phyloP scores from a whole-genome alignment of 257 asterid genomes.

The Nemophila menziesii region DNA sequence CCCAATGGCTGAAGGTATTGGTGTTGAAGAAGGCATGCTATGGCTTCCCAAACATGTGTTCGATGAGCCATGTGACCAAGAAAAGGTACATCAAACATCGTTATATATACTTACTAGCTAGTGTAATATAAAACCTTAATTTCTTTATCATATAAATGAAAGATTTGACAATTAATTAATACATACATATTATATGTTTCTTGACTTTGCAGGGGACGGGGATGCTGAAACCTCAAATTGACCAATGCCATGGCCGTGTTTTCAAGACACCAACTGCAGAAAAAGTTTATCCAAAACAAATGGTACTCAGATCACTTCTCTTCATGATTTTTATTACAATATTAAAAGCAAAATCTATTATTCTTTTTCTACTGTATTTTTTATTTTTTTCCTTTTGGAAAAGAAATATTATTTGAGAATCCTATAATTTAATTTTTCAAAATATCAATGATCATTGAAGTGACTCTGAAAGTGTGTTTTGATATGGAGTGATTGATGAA shows the following conservation, averaged over 20 bases:
- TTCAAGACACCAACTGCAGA: constrained; percentile 3
- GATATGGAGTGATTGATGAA: no score
- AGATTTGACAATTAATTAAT: no score
- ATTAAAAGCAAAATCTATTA: no score
- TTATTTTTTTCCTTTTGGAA: no score
- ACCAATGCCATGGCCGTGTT: neutral
- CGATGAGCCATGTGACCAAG: constrained; percentile 7
- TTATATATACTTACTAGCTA: neutral
- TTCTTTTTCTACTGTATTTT: no score
- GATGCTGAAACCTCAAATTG: neutral
- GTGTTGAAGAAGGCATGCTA: constrained; percentile 25
- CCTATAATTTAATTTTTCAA: no score
- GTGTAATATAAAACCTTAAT: no score
- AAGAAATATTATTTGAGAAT: no score
- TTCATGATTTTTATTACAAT: neutral
- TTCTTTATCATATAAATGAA: no score
- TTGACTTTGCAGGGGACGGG: neutral
- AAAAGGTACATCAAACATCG: constrained; percentile 6
- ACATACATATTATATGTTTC: neutral
- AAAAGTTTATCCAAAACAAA: neutral
- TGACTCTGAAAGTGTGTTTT: no score
- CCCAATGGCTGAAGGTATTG: constrained; percentile 19
- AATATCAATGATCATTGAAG: no score
- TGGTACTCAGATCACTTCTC: neutral
- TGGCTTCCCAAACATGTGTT: constrained; percentile 19